Percentiles rank a stretch among this genome's conserved stretches.
Evolutionary conservation across 2,329 filamentous ascomycete genomes (phyloP).

Genomic region (Trichoderma afroharzianum): DNA sequence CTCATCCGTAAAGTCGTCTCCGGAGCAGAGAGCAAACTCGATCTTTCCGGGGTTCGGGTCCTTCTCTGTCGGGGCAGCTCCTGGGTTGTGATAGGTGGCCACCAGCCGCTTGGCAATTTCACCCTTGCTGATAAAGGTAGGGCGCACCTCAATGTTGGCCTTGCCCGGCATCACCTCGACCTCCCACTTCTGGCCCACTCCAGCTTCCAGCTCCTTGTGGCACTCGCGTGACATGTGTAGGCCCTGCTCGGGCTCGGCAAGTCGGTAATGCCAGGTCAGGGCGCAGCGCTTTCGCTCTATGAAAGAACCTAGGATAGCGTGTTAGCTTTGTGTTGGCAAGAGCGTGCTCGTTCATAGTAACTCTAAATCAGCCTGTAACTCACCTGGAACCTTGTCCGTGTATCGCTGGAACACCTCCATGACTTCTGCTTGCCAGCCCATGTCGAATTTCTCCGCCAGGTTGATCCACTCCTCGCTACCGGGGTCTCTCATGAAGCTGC

Average conservation of each 20-base stretch:
- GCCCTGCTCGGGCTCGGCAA: slow-evolving; percentile 82
- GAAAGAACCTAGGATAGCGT: slow-evolving; percentile 63
- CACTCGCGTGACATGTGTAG: slow-evolving; percentile 76
- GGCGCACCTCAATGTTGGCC: slow-evolving; percentile 94
- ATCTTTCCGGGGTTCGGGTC: slow-evolving; percentile 50
- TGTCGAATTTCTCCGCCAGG: slow-evolving; percentile 78
- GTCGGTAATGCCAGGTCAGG: slow-evolving; percentile 94
- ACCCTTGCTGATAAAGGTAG: slow-evolving; percentile 96
- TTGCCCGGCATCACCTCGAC: slow-evolving; percentile 97
- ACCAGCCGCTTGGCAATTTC: slow-evolving; percentile 87
- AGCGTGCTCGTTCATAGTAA: neutral
- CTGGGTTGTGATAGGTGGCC: slow-evolving; percentile 59
- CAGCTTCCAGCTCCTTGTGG: slow-evolving; percentile 74
- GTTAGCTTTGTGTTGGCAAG: neutral
- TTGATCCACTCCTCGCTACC: slow-evolving; percentile 79
- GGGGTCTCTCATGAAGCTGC: slow-evolving; percentile 87
- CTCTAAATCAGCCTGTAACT: slow-evolving; percentile 26
- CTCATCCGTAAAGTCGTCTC: slow-evolving; percentile 97
- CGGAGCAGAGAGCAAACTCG: slow-evolving; percentile 85
- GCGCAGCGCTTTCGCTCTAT: slow-evolving; percentile 94
- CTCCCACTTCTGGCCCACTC: slow-evolving; percentile 75
- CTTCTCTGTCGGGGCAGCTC: slow-evolving; percentile 43
- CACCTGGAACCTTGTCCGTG: slow-evolving; percentile 80
- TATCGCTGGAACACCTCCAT: slow-evolving; percentile 82
- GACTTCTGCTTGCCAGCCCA: slow-evolving; percentile 89